These are phyloP conservation scores for Blastobotrys indianensis DNA, from an alignment of 1,139 yeast genomes.

Conservation along the genomic window DNA sequence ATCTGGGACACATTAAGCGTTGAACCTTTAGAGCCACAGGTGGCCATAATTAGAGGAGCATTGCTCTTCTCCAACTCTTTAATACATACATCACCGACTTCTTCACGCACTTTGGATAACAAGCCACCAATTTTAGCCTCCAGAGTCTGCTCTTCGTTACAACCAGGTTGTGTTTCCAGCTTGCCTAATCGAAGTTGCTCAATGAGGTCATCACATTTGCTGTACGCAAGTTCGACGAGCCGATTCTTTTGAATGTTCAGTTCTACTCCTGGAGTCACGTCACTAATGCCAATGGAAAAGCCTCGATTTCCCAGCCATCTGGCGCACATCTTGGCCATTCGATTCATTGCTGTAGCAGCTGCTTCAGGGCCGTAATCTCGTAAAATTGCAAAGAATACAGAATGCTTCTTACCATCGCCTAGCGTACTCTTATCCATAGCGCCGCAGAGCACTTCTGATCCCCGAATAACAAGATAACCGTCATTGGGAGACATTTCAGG, in stretches of 20 bases:
- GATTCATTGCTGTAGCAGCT: slow-evolving; percentile 94
- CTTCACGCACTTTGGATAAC: slow-evolving; percentile 94
- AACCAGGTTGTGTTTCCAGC: slow-evolving; percentile 97
- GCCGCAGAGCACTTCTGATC: slow-evolving; percentile 84
- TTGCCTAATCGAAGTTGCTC: slow-evolving; percentile 74
- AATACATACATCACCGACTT: slow-evolving; percentile 97
- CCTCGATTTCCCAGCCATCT: slow-evolving; percentile 92
- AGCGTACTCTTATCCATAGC: slow-evolving; percentile 94
- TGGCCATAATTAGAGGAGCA: slow-evolving; percentile 98
- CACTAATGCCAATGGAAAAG: slow-evolving; percentile 94
- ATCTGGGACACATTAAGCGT: slow-evolving; percentile 96
- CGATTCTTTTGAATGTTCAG: slow-evolving; percentile 74
- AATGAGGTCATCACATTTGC: slow-evolving; percentile 88
- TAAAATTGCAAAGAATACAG: slow-evolving; percentile 89
- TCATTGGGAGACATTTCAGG: slow-evolving; percentile 97
- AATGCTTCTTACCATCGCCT: slow-evolving; percentile 97
- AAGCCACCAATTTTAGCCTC: slow-evolving; percentile 97
- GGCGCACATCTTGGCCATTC: slow-evolving; percentile 98
- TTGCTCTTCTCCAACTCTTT: slow-evolving; percentile 82
- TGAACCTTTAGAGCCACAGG: slow-evolving; percentile 99
- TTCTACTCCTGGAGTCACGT: slow-evolving; percentile 87
- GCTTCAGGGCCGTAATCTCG: slow-evolving; percentile 94
- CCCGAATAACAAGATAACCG: slow-evolving; percentile 85
- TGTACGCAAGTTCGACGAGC: slow-evolving; percentile 87
- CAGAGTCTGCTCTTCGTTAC: slow-evolving; percentile 95